Conservation (phyloP, 2,329 filamentous ascomycete genomes). For the Phialophora tarda region DNA sequence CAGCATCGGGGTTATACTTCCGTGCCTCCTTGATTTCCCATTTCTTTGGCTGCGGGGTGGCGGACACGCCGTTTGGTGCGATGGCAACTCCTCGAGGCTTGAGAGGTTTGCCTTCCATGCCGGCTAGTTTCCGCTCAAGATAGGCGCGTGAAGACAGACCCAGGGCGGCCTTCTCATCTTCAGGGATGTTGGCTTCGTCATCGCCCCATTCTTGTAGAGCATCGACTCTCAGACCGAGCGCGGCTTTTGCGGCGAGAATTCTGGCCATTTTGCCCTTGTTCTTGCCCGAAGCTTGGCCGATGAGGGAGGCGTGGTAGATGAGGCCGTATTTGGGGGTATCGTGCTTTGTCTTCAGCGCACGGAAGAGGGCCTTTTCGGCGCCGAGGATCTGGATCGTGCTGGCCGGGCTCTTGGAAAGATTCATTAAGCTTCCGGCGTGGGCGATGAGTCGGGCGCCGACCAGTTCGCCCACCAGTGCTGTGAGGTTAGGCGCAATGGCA, state of each 20-base stretch:
- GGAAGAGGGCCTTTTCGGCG: conserved; percentile 98
- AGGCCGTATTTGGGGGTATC: conserved; percentile 98
- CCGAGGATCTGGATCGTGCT: conserved; percentile 97
- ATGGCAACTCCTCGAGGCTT: conserved; percentile 76
- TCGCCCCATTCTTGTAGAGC: conserved; percentile 79
- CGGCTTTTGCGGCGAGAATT: conserved; percentile 91
- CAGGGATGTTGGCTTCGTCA: conserved; percentile 67
- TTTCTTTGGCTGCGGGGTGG: conserved; percentile 69
- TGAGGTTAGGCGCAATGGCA: conserved; percentile 94
- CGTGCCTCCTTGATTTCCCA: conserved; percentile 87
- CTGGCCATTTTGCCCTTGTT: conserved; percentile 99
- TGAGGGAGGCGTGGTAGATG: conserved; percentile 89
- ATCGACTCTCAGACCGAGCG: conserved; percentile 90
- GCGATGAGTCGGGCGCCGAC: conserved; percentile 94
- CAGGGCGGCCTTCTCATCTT: conserved; percentile 84
- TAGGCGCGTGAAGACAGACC: conserved; percentile 66
- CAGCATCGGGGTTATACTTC: conserved; percentile 94
- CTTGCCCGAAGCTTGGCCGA: conserved; percentile 94
- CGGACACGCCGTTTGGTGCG: conserved; percentile 71
- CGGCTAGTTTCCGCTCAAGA: conserved; percentile 56
- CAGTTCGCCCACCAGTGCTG: conserved; percentile 87
- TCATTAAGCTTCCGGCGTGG: conserved; percentile 91
- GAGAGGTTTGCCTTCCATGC: conserved; percentile 86
- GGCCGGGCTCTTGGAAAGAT: conserved; percentile 90
- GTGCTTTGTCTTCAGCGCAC: conserved; percentile 98